Evolutionary conservation across 495 filamentous ascomycete species (phyloP).

Genomic region (Hypoxylon intermedium): DNA sequence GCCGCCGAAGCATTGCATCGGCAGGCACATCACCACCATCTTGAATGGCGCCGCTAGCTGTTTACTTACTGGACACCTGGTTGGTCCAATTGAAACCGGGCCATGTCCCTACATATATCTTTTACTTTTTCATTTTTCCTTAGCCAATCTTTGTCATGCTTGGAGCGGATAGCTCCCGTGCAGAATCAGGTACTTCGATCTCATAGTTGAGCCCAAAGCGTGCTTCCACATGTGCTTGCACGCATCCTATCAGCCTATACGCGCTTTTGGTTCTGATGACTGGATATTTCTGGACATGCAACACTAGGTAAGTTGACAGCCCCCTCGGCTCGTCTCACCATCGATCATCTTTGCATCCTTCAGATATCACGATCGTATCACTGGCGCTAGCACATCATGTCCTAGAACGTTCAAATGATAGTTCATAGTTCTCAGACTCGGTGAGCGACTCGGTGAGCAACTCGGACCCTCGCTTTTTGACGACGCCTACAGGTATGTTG

Average conservation of each 20-base stretch:
- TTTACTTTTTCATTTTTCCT: conserved; percentile 1
- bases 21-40: conserved; percentile 17
- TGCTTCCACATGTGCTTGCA: conserved; percentile 20
- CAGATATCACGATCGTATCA: background rate
- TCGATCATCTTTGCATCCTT: background rate
- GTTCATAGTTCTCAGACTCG: background rate
- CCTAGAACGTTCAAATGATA: background rate
- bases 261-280: conserved; percentile 1
- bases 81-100: conserved; percentile 3
- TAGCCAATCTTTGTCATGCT: conserved; percentile 16
- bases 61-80: background rate
- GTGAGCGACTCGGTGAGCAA: too few species aligned
- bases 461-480: too few species aligned
- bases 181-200: conserved; percentile 24
- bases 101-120: background rate
- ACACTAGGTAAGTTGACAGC: conserved; percentile 12
- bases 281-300: background rate
- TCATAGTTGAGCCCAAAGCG: conserved; percentile 20
- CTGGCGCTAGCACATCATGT: background rate
- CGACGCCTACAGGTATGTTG: background rate
- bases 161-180: conserved; percentile 29
- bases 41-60: too few species aligned
- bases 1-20: conserved; percentile 8
- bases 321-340: background rate
- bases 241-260: conserved; percentile 10